These are phyloP conservation scores for Colletotrichum liriopes DNA, from an alignment of 2,329 filamentous ascomycete species.

Conservation along the genomic window DNA sequence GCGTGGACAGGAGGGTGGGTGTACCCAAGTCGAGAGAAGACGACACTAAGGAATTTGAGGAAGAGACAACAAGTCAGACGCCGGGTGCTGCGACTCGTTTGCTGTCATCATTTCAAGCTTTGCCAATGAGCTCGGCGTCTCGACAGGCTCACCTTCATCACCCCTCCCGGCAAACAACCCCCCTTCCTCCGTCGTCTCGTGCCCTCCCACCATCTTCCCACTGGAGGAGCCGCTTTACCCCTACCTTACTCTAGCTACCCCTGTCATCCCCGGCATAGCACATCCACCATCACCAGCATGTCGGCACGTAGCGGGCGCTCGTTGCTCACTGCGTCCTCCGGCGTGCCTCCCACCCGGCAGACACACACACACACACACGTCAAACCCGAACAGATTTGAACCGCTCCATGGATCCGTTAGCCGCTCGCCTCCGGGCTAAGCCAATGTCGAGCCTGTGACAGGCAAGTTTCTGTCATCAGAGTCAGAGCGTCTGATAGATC, in stretches of 20 bases:
- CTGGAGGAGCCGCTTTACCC: slow-evolving; percentile 19
- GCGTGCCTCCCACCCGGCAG: slow-evolving; percentile 24
- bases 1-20: not conserved
- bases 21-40: slow-evolving; percentile 19
- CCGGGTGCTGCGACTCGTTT: not conserved
- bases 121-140: not conserved
- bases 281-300: slow-evolving; percentile 4
- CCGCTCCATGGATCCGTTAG: not conserved
- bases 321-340: slow-evolving; percentile 15
- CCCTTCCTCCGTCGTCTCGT: not conserved
- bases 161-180: not conserved
- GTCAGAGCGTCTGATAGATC: slow-evolving; percentile 21
- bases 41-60: not conserved
- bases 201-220: not conserved
- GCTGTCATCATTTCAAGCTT: not conserved
- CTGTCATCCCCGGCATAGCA: not conserved
- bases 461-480: slow-evolving; percentile 35
- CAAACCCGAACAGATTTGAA: not conserved
- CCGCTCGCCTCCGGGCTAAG: slow-evolving; percentile 1
- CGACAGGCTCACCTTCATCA: not conserved
- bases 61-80: slow-evolving; percentile 20
- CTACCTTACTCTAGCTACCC: slow-evolving; percentile 28
- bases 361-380: slow-evolving; percentile 20
- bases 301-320: slow-evolving; percentile 37
- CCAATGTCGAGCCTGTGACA: slow-evolving; percentile 30